phyloP scores from a whole-genome alignment of 78 protist genomes.

The Bodo saltans region DNA sequence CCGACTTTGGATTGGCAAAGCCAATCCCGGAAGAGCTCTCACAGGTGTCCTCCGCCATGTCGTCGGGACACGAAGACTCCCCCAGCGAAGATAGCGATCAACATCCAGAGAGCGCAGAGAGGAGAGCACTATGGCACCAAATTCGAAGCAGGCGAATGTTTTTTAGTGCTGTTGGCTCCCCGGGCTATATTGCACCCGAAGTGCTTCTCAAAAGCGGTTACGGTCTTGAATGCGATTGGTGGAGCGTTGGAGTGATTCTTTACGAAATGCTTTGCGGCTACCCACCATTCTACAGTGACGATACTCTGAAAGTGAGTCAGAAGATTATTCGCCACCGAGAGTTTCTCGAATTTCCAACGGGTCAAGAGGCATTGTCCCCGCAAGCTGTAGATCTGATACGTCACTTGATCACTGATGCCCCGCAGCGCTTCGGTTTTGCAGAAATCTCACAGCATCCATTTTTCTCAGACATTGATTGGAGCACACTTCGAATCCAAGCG shows the following conservation, averaged over 20 bases:
- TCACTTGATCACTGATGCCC: slow-evolving; percentile 46
- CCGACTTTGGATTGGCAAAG: slow-evolving; percentile 83
- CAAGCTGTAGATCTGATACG: slow-evolving; percentile 67
- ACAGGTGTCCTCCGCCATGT: no score
- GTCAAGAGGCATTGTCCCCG: slow-evolving; percentile 40
- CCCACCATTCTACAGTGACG: slow-evolving; percentile 80
- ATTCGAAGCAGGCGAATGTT: slow-evolving; percentile 21
- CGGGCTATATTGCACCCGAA: slow-evolving; percentile 88
- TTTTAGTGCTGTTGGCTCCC: slow-evolving; percentile 79
- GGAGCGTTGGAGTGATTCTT: slow-evolving; percentile 83
- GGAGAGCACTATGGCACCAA: no score
- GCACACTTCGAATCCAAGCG: not conserved
- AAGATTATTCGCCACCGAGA: slow-evolving; percentile 60
- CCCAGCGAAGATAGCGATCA: not conserved
- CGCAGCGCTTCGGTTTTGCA: slow-evolving; percentile 54
- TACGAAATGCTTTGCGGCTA: slow-evolving; percentile 67
- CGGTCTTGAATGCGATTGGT: slow-evolving; percentile 83
- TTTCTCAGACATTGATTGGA: slow-evolving; percentile 64
- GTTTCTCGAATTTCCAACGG: slow-evolving; percentile 61
- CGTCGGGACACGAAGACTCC: not conserved
- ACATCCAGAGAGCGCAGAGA: no score
- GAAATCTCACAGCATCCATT: slow-evolving; percentile 76
- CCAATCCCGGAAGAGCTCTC: slow-evolving; percentile 36
- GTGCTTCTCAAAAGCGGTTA: slow-evolving; percentile 76
- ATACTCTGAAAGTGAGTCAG: slow-evolving; percentile 56